These are phyloP conservation scores for Cruciata laevipes DNA, from an alignment of 257 asterid genomes.

Conservation along the genomic window DNA sequence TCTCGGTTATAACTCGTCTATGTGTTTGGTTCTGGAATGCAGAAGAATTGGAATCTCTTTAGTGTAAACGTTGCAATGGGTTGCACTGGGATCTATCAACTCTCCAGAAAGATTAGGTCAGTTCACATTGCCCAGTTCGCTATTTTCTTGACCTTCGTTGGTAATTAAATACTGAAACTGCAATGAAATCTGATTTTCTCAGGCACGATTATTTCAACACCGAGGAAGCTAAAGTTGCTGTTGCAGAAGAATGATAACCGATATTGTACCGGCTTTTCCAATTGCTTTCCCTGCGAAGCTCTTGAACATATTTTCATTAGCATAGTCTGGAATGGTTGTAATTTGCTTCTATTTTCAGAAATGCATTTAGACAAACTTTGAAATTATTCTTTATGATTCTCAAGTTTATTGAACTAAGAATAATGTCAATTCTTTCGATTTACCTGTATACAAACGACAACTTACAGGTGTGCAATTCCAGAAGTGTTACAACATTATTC, in stretches of 20 bases:
- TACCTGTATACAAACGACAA: not conserved
- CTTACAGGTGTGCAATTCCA: not conserved
- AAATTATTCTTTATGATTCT: constrained; percentile 1
- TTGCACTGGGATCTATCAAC: constrained; percentile 82
- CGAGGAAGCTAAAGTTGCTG: constrained; percentile 47
- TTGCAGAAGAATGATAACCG: constrained; percentile 55
- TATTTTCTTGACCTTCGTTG: not conserved
- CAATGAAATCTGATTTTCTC: constrained; percentile 9
- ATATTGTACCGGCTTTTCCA: constrained; percentile 11
- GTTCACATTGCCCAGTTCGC: constrained; percentile 10
- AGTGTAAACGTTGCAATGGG: constrained; percentile 91
- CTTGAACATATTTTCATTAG: not conserved
- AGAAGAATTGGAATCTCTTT: constrained; percentile 91
- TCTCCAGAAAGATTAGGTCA: constrained; percentile 63
- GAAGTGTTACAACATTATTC: not conserved
- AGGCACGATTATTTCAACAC: constrained; percentile 64
- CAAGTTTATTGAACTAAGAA: constrained; percentile 1
- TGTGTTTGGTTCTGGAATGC: constrained; percentile 33
- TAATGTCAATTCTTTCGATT: constrained; percentile 6
- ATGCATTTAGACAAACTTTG: not conserved
- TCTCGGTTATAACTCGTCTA: not conserved
- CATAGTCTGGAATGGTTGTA: constrained; percentile 9
- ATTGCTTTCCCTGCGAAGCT: constrained; percentile 6
- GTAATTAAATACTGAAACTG: not conserved
- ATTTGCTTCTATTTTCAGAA: not conserved